phyloP scores from a whole-genome alignment of 1,139 yeast genomes.

The Scheffersomyces insectosa region DNA sequence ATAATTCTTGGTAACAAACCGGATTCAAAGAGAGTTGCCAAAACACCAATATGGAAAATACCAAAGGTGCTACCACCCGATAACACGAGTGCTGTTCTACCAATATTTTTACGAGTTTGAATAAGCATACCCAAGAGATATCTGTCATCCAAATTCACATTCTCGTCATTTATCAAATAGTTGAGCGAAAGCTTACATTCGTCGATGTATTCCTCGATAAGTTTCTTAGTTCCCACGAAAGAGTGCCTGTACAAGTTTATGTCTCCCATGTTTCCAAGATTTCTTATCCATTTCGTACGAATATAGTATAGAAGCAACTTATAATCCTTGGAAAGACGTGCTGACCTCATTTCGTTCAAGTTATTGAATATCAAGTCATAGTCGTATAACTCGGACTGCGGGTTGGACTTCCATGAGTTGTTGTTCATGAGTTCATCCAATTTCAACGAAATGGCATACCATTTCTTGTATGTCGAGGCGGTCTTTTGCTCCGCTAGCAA shows the following conservation, averaged over 20 bases:
- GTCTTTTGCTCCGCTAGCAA: constrained; percentile 53
- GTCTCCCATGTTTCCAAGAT: constrained; percentile 87
- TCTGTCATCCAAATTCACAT: constrained; percentile 61
- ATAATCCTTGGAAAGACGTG: constrained; percentile 59
- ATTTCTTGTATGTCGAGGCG: constrained; percentile 66
- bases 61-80: constrained; percentile 98
- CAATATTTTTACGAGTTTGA: constrained; percentile 88
- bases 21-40: constrained; percentile 72
- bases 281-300: constrained; percentile 82
- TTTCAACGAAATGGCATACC: constrained; percentile 64
- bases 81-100: constrained; percentile 87
- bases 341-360: constrained; percentile 58
- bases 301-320: constrained; percentile 67
- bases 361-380: constrained; percentile 56
- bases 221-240: constrained; percentile 79
- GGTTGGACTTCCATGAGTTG: constrained; percentile 68
- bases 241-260: constrained; percentile 74
- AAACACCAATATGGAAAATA: constrained; percentile 86
- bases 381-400: constrained; percentile 69
- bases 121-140: constrained; percentile 75
- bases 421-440: constrained; percentile 67
- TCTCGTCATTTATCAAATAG: constrained; percentile 40
- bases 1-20: constrained; percentile 81
- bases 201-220: constrained; percentile 77
- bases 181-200: constrained; percentile 73